phyloP scores from a whole-genome alignment of 768 basidiomycete species.

The Suillus decipiens region DNA sequence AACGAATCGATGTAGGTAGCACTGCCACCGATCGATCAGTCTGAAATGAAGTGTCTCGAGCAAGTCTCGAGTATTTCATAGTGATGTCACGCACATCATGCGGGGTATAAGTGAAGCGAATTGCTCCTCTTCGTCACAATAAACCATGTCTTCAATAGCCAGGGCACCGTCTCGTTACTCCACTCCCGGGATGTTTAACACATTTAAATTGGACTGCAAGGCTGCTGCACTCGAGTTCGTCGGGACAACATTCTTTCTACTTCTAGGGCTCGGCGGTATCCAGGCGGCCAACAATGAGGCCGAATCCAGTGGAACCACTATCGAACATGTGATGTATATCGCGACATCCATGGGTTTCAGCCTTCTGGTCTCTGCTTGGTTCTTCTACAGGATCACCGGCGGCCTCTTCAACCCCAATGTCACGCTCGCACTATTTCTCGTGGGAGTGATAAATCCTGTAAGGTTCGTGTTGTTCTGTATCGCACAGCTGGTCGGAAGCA shows the following conservation, averaged over 20 bases:
- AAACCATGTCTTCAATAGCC: background rate
- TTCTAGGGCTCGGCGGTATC: constrained; percentile 65
- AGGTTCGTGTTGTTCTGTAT: constrained; percentile 60
- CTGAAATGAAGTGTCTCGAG: background rate
- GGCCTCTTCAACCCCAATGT: constrained; percentile 70
- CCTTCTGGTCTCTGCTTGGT: constrained; percentile 64
- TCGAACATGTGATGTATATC: constrained; percentile 55
- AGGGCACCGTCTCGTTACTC: constrained; percentile 13
- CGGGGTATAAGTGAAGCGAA: background rate
- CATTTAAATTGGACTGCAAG: constrained; percentile 40
- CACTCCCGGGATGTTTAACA: constrained; percentile 22
- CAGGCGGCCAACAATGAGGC: constrained; percentile 52
- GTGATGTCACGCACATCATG: background rate
- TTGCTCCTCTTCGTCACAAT: background rate
- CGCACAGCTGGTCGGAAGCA: constrained; percentile 62
- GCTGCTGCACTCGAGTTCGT: constrained; percentile 60
- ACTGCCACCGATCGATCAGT: constrained; percentile 4
- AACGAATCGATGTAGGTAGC: constrained; percentile 22
- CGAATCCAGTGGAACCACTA: constrained; percentile 29
- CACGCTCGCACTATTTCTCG: constrained; percentile 57
- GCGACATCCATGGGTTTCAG: constrained; percentile 62
- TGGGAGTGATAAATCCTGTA: constrained; percentile 54
- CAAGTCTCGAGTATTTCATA: background rate
- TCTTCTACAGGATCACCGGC: constrained; percentile 66
- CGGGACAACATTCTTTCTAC: constrained; percentile 62